These are phyloP conservation scores for Ilex asprella DNA, from an alignment of 257 asterid genomes.

Conservation along the genomic window DNA sequence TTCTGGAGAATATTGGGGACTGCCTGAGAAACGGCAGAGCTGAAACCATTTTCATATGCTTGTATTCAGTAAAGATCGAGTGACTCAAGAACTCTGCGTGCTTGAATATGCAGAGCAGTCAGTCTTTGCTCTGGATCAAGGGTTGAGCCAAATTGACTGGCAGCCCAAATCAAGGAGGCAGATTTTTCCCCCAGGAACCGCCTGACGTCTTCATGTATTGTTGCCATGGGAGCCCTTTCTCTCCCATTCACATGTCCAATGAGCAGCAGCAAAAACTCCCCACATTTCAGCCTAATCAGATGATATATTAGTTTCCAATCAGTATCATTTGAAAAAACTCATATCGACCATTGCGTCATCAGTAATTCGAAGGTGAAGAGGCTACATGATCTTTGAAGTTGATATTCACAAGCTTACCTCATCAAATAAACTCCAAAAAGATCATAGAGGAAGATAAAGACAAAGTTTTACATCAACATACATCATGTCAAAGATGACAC, in stretches of 20 bases:
- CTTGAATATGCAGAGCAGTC: constrained; percentile 81
- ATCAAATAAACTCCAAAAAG: too few relatives aligned
- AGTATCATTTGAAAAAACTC: background rate
- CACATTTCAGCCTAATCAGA: constrained; percentile 76
- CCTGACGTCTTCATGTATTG: constrained; percentile 72
- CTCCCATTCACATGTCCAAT: constrained; percentile 85
- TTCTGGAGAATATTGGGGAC: too few relatives aligned
- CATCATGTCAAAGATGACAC: too few relatives aligned
- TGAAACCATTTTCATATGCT: background rate
- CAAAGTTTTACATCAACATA: too few relatives aligned
- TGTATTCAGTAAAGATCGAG: constrained; percentile 61
- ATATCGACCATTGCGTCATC: too few relatives aligned
- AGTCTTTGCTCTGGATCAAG: constrained; percentile 74
- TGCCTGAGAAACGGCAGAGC: too few relatives aligned
- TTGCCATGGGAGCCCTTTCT: constrained; percentile 77
- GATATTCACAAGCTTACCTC: too few relatives aligned
- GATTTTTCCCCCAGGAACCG: constrained; percentile 78
- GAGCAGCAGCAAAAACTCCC: constrained; percentile 83
- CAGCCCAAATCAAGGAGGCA: constrained; percentile 96
- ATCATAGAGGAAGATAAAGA: too few relatives aligned
- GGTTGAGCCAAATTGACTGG: constrained; percentile 81
- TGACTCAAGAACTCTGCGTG: constrained; percentile 78
- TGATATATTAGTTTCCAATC: background rate
- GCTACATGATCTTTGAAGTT: too few relatives aligned
- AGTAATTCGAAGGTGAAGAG: too few relatives aligned